phyloP scores from a whole-genome alignment of 176 grass and related monocot species.

The Tillandsia leiboldiana region DNA sequence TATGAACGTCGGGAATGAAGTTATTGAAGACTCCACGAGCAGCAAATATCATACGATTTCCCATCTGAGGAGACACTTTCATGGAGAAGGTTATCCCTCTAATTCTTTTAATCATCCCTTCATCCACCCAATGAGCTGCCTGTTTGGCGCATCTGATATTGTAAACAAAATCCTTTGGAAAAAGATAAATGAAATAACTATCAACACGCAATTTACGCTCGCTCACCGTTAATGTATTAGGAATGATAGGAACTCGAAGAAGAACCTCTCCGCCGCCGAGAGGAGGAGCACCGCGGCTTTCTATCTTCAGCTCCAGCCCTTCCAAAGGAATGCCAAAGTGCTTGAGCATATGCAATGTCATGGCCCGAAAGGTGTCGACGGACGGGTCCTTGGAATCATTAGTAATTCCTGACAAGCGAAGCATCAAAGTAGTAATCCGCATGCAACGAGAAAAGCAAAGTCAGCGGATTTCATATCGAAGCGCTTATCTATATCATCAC shows the following conservation, averaged over 20 bases:
- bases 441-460: background rate
- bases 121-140: slow-evolving; percentile 70
- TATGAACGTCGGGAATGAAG: slow-evolving; percentile 88
- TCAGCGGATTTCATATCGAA: background rate
- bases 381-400: slow-evolving; percentile 80
- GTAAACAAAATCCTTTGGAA: background rate
- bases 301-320: slow-evolving; percentile 75
- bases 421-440: background rate
- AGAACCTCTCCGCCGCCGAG: slow-evolving; percentile 70
- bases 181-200: background rate
- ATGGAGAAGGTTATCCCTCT: slow-evolving; percentile 77
- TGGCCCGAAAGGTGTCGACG: slow-evolving; percentile 61
- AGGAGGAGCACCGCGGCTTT: slow-evolving; percentile 65
- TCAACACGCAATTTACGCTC: slow-evolving; percentile 1
- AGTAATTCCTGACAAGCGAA: slow-evolving; percentile 54
- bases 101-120: slow-evolving; percentile 95
- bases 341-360: slow-evolving; percentile 83
- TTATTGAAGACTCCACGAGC: slow-evolving; percentile 77
- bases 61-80: slow-evolving; percentile 60
- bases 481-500: background rate
- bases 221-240: slow-evolving; percentile 50
- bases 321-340: slow-evolving; percentile 80
- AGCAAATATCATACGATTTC: slow-evolving; percentile 55
- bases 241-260: slow-evolving; percentile 59
- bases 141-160: slow-evolving; percentile 1